phyloP scores from a whole-genome alignment of 305 asterid genomes.

The Fraxinus velutina region DNA sequence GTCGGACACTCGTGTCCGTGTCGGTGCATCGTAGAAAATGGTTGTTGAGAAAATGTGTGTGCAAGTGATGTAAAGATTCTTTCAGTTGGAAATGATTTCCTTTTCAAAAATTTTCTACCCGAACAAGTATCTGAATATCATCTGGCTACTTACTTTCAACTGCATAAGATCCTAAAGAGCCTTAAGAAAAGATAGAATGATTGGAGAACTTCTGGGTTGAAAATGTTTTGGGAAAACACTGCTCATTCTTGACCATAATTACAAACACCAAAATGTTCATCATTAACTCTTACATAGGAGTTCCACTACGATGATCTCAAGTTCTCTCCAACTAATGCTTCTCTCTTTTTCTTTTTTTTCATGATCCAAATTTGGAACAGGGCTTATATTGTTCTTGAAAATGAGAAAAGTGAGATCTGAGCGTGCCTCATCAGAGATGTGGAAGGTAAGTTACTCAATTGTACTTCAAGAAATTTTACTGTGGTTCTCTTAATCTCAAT shows the following conservation, averaged over 20 bases:
- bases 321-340: constrained; percentile 17
- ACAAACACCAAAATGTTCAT: background rate
- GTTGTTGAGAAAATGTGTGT: background rate
- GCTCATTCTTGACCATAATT: background rate
- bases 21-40: background rate
- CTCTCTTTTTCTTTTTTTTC: background rate
- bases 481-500: background rate
- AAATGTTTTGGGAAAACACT: background rate
- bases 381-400: constrained; percentile 73
- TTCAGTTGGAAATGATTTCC: background rate
- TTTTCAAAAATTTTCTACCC: background rate
- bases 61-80: background rate
- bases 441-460: constrained; percentile 59
- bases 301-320: background rate
- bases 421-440: constrained; percentile 67
- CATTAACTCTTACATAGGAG: background rate
- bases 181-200: background rate
- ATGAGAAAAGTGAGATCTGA: constrained; percentile 96
- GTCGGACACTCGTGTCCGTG: no score
- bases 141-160: background rate
- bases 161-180: background rate
- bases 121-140: background rate
- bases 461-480: background rate
- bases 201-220: background rate
- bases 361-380: constrained; percentile 40